phyloP scores from a whole-genome alignment of 352 stramenopile genomes.

The Phytophthora sansomeana region DNA sequence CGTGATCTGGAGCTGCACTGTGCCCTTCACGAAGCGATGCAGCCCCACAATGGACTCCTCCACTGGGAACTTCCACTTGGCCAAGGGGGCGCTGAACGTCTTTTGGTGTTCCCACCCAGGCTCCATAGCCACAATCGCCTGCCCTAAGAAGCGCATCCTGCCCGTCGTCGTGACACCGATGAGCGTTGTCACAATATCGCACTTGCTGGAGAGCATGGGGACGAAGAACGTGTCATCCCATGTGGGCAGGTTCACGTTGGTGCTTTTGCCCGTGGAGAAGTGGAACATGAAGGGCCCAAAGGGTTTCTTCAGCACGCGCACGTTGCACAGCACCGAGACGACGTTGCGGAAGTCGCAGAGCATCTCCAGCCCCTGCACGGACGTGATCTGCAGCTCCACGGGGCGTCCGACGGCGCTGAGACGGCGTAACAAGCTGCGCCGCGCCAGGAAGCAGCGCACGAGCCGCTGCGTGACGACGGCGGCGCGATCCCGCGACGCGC shows the following conservation, averaged over 20 bases:
- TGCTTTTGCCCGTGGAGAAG: slow-evolving; percentile 68
- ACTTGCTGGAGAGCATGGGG: slow-evolving; percentile 83
- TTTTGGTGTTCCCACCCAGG: slow-evolving; percentile 67
- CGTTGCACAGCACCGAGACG: slow-evolving; percentile 71
- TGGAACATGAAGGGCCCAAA: slow-evolving; percentile 91
- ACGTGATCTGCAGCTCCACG: slow-evolving; percentile 63
- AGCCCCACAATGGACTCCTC: slow-evolving; percentile 74
- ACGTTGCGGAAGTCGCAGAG: slow-evolving; percentile 84
- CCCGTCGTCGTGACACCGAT: slow-evolving; percentile 69
- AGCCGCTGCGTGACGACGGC: slow-evolving; percentile 47
- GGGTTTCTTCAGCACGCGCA: slow-evolving; percentile 86
- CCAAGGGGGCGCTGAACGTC: slow-evolving; percentile 51
- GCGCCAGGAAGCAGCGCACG: slow-evolving; percentile 49
- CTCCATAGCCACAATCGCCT: slow-evolving; percentile 65
- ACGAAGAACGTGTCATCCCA: slow-evolving; percentile 81
- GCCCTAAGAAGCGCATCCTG: slow-evolving; percentile 69
- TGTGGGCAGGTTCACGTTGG: slow-evolving; percentile 61
- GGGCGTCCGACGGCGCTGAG: slow-evolving; percentile 69
- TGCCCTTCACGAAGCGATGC: slow-evolving; percentile 71
- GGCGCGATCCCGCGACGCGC: slow-evolving; percentile 41
- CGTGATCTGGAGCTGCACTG: slow-evolving; percentile 62
- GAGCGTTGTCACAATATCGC: slow-evolving; percentile 81
- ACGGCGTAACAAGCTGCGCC: slow-evolving; percentile 38
- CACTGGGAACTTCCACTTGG: slow-evolving; percentile 84
- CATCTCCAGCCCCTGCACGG: slow-evolving; percentile 64